Percentiles rank a stretch among this genome's conserved stretches.
Evolutionary conservation across 805 yeast species (phyloP).

Genomic region (Myxozyma mucilagina): DNA sequence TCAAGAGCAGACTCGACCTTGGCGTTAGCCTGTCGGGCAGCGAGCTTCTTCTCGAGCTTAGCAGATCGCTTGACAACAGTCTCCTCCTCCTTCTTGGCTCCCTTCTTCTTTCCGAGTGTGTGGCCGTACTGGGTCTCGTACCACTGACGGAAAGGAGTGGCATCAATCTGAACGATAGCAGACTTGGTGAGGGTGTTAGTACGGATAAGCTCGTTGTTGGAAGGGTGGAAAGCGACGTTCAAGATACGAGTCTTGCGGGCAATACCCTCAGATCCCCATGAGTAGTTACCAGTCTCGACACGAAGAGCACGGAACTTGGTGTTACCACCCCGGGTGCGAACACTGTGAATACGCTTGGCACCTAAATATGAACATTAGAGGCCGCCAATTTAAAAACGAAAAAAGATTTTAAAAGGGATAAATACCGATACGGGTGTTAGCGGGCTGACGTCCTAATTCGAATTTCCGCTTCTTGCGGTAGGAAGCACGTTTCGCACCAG

Average conservation of each 20-base stretch:
- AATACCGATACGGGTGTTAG: constrained; percentile 93
- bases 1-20: constrained; percentile 88
- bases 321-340: constrained; percentile 99
- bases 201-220: constrained; percentile 99
- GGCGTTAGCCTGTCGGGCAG: constrained; percentile 84
- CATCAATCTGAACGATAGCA: constrained; percentile 99
- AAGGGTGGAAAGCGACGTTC: constrained; percentile 98
- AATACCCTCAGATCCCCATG: constrained; percentile 99
- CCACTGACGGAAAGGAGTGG: constrained; percentile 99
- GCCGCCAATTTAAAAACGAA: neutral
- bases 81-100: constrained; percentile 39
- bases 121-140: constrained; percentile 98
- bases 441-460: constrained; percentile 99
- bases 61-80: constrained; percentile 66
- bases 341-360: constrained; percentile 97
- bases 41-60: constrained; percentile 57
- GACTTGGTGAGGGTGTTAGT: constrained; percentile 99
- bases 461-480: constrained; percentile 99
- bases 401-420: neutral
- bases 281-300: constrained; percentile 93
- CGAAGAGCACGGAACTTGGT: constrained; percentile 99
- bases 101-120: constrained; percentile 80
- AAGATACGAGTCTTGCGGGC: constrained; percentile 99
- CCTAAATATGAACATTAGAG: constrained; percentile 41
- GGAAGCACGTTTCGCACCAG: constrained; percentile 99